A percentile compares a stretch with the other conserved stretches of the same genome.
Conservation (phyloP, 73 alveolate species). For the Effrenium voratum region DNA sequence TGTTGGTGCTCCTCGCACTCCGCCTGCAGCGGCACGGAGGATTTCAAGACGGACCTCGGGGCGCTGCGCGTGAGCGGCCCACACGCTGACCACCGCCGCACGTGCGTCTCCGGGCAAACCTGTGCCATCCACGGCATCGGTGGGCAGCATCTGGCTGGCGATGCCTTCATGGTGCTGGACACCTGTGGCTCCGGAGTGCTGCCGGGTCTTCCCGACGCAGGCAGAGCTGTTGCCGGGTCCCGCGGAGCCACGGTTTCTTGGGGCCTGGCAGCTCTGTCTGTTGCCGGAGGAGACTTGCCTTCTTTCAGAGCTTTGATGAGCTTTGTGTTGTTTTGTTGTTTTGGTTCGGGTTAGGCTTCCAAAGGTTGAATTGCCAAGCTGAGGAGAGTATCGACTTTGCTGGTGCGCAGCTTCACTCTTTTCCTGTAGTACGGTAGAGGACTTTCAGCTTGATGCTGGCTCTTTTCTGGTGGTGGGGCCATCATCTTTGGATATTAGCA, state of each 20-base stretch:
- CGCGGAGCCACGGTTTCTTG: conserved; percentile 29
- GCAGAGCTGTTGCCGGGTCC: not conserved
- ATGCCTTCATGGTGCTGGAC: conserved; percentile 4
- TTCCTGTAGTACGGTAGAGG: not conserved
- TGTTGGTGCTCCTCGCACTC: conserved; percentile 35
- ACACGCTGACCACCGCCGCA: not conserved
- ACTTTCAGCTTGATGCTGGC: not conserved
- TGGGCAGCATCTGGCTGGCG: conserved; percentile 15
- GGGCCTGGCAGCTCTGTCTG: not conserved
- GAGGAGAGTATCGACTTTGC: not conserved
- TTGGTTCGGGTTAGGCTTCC: not conserved
- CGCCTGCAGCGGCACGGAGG: not conserved
- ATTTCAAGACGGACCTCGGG: conserved; percentile 43
- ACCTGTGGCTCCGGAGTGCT: not conserved
- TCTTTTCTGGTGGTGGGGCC: not conserved
- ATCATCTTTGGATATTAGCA: not conserved
- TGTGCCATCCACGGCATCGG: not conserved
- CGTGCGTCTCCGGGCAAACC: conserved; percentile 36
- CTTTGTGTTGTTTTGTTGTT: not conserved
- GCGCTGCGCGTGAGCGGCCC: conserved; percentile 24
- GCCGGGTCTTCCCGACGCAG: not conserved
- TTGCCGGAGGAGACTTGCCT: not conserved
- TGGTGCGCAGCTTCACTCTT: not conserved
- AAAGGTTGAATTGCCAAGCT: not conserved
- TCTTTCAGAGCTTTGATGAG: not conserved